Evolutionary conservation across 345 rosid genomes (phyloP), one percentile per base, ranked within the genome.

Genomic region (Noccaea caerulescens): DNA sequence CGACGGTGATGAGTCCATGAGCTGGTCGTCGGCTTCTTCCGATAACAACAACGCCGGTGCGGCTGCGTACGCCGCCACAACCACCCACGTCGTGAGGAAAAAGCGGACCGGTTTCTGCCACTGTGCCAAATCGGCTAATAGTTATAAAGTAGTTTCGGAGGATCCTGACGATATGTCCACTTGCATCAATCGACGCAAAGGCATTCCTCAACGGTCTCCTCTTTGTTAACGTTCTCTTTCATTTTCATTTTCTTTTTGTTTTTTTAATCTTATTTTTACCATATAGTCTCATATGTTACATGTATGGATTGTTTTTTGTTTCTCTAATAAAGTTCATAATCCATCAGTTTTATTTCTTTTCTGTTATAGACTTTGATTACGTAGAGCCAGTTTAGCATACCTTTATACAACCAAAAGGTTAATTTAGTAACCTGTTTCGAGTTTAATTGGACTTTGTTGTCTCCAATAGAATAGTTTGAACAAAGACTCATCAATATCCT

Each of bases 161-260:
- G 76, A 70, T 70, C 72, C 65, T 42, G 58, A 64, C 27, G 86
- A 85, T 71, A 88, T 86, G 75, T 86, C 94, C 36, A 76, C 85
- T 5, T 80, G 90, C 56, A 83, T 84, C 69, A 89, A 80, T 78
- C 81, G 99, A 73, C 84, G 99, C 68, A 95, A 95, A 79, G 93
- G 99, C 76, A 80, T 86, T 77, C 99, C 99, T 45, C 97, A 91
- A 33, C 80, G 99, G 68, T 87, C 98, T 64, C 98, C 99, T 71
- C 73, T 92, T 10, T 92, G 91, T 79, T 94, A 85, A 81, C 42
- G 47, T 46, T 47, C 13, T 34, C 10, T 41, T 10, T 20, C 23
- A 20, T 20, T 34, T 56, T 9, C 8, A 0, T 61, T 44, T 43
- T 53, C 0, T 23, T 50, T 72, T 14, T 53, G 2, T 38, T 5